Evolutionary conservation across 139 green algal species (phyloP), one percentile per base, ranked within the genome.

Genomic region (Ettlia oleoabundans): DNA sequence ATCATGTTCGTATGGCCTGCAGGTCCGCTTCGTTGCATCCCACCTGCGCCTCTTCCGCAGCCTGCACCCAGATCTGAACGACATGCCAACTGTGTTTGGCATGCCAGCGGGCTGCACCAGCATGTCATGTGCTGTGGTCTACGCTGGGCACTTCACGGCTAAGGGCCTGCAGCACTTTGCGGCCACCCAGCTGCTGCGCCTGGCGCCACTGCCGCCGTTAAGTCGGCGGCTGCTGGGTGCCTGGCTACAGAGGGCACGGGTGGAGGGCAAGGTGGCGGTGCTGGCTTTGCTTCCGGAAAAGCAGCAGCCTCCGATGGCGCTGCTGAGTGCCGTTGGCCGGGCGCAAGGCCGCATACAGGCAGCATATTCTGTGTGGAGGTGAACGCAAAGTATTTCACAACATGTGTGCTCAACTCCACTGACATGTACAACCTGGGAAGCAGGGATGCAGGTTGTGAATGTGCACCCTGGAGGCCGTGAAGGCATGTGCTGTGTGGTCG

Each of bases 21-120:
- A 80, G 73, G 73, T 80, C 22, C 73, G 73, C 26, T 80, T 69
- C 38, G 21, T 80, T 26, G 35, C 52, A 35, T 80, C 73, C 24
- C 53, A 69, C 35, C 24, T 80, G 24, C 65, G 37, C 52, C 73
- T 80, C 5, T 80, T 80, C 35, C 24, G 19, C 33, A 35, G 19
- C 4, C 73, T 24, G 1, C 53, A 68, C 35, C 73, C 73, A 15
- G 28, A 33, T 1, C 30, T 22, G 18, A 33, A 38, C 22, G 73
- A 80, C 47, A 51, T 80, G 24, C 73, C 73, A 0, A 26, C 40
- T 8, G 53, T 69, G 22, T 37, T 80, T 69, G 73, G 73, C 53
- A 13, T 80, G 33, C 73, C 73, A 8, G 22, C 53, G 26, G 53
- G 53, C 73, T 80, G 73, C 73, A 28, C 13, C 51, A 47, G 30